phyloP scores from a whole-genome alignment of 225 moss, liverwort and hornwort species.

The Sphagnum tenellum region DNA sequence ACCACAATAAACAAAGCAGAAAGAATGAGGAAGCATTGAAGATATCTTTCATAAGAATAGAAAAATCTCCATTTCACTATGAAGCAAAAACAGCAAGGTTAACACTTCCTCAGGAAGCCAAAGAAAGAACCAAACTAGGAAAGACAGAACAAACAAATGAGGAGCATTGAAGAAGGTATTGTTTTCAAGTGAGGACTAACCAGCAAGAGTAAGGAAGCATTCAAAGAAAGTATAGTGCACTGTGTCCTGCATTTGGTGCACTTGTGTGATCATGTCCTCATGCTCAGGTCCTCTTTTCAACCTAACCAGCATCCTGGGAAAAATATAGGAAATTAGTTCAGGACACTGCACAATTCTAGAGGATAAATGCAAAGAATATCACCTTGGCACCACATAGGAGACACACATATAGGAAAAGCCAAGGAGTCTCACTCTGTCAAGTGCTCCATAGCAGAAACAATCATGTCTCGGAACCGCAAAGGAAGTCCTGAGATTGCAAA shows the following conservation, averaged over 20 bases:
- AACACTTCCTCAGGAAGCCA: no score
- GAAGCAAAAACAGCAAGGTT: no score
- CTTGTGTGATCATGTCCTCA: slow-evolving; percentile 71
- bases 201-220: slow-evolving; percentile 87
- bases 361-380: not conserved
- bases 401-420: not conserved
- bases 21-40: no score
- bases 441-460: slow-evolving; percentile 85
- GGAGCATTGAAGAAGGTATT: no score
- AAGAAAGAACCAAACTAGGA: no score
- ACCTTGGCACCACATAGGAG: not conserved
- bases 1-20: no score
- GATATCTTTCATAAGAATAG: no score
- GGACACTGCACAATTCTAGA: not conserved
- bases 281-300: slow-evolving; percentile 43
- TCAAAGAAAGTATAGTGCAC: slow-evolving; percentile 87
- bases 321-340: not conserved
- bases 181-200: slow-evolving; percentile 16
- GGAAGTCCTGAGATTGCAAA: slow-evolving; percentile 84
- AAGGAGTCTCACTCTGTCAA: slow-evolving; percentile 55
- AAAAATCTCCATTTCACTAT: no score
- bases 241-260: slow-evolving; percentile 86
- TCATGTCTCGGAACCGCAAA: slow-evolving; percentile 78
- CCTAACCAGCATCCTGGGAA: slow-evolving; percentile 76
- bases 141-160: no score